These are phyloP conservation scores for Gossypium stocksii DNA, from an alignment of 345 rosid species.

Conservation along the genomic window DNA sequence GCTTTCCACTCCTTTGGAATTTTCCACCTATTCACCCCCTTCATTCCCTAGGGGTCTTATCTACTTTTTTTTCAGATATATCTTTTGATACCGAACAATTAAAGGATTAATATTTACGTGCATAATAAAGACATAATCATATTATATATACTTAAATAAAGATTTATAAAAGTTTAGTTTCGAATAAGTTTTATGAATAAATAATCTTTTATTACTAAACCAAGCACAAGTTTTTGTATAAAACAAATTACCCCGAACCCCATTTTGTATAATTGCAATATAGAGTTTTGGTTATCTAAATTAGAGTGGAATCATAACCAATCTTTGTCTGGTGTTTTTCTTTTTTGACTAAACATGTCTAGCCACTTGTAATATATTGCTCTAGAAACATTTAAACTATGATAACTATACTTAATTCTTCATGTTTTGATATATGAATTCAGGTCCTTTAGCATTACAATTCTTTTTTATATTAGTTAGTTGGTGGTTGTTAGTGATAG, in stretches of 20 bases:
- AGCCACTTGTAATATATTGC: neutral
- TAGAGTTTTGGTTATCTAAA: neutral
- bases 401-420: neutral
- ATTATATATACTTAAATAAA: too few species aligned
- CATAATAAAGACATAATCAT: too few species aligned
- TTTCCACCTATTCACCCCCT: neutral
- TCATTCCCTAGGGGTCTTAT: neutral
- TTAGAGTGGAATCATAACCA: neutral
- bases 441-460: neutral
- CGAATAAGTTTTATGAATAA: too few species aligned
- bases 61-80: neutral
- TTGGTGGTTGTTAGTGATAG: conserved; percentile 2
- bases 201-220: too few species aligned
- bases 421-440: neutral
- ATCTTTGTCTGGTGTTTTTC: neutral
- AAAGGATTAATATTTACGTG: too few species aligned
- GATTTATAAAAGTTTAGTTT: too few species aligned
- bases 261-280: neutral
- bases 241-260: neutral
- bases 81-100: too few species aligned
- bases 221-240: neutral
- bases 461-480: neutral
- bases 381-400: neutral
- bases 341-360: neutral
- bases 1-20: neutral